A percentile compares a stretch with the other conserved stretches of the same genome.
Evolutionary conservation across 805 yeast species (phyloP).

Genomic region (Myxozyma lipomycoides): DNA sequence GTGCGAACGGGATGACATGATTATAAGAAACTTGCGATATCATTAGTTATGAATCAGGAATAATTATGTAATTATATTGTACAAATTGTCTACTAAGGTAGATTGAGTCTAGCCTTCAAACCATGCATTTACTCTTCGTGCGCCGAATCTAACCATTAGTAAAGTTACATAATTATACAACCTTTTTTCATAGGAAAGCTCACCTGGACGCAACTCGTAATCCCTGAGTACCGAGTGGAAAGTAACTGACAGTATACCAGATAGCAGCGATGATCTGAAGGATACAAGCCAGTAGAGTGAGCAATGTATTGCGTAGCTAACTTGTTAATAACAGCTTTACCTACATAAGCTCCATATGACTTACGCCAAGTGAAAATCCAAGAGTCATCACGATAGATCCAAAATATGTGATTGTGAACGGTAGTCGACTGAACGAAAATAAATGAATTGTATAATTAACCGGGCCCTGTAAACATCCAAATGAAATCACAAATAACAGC

Average conservation of each 20-base stretch:
- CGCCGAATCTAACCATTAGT: constrained; percentile 47
- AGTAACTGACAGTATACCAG: constrained; percentile 86
- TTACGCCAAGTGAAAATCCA: constrained; percentile 60
- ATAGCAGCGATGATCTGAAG: constrained; percentile 81
- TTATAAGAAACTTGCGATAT: neutral
- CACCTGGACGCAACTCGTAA: constrained; percentile 29
- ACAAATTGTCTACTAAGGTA: too few species aligned
- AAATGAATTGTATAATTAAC: constrained; percentile 71
- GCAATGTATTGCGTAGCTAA: constrained; percentile 58
- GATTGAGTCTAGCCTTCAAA: constrained; percentile 34
- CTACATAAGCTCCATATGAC: constrained; percentile 1
- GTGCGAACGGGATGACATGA: constrained; percentile 28
- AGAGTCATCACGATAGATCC: constrained; percentile 75
- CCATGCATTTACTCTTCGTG: constrained; percentile 49
- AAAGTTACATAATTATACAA: too few species aligned
- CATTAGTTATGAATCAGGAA: neutral
- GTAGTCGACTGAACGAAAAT: constrained; percentile 66
- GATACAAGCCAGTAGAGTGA: constrained; percentile 71
- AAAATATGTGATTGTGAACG: constrained; percentile 77
- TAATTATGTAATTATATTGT: neutral
- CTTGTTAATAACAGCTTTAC: neutral
- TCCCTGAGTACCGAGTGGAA: constrained; percentile 71
- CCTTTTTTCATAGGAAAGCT: constrained; percentile 1
- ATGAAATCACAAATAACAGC: constrained; percentile 76
- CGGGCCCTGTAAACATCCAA: constrained; percentile 92